A percentile compares a stretch with the other conserved stretches of the same genome.
phyloP scores from a whole-genome alignment of 495 filamentous ascomycete species.

The Neurospora intermedia region DNA sequence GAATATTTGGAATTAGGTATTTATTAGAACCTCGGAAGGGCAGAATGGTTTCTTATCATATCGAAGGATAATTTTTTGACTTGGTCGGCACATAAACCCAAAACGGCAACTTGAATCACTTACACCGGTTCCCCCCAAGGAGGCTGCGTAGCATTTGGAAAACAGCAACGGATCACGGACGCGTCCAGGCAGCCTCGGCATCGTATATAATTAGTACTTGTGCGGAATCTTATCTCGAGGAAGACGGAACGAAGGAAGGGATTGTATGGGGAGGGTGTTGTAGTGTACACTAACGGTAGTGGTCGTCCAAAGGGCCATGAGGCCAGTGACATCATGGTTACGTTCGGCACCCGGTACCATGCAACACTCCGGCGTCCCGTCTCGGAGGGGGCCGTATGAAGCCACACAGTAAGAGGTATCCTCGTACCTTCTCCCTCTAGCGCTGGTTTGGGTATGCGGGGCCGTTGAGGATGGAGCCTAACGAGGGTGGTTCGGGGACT shows the following conservation, averaged over 20 bases:
- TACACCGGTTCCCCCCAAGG: background rate
- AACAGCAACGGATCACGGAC: background rate
- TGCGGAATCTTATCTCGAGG: background rate
- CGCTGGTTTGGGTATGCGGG: background rate
- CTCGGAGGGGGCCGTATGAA: background rate
- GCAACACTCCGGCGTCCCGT: background rate
- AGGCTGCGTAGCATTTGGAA: background rate
- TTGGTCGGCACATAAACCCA: background rate
- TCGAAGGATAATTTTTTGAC: background rate
- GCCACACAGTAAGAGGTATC: too few species aligned
- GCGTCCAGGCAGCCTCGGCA: background rate
- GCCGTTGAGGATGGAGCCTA: background rate
- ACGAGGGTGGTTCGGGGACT: background rate
- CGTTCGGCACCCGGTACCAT: background rate
- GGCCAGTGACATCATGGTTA: background rate
- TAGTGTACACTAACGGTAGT: background rate
- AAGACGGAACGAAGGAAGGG: background rate
- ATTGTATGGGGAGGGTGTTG: background rate
- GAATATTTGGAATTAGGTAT: background rate
- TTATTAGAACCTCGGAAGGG: background rate
- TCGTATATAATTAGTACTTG: background rate
- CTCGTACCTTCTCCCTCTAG: background rate
- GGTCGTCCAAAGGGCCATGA: background rate
- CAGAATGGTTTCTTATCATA: background rate
- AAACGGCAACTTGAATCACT: background rate